Conservation (phyloP, 257 asterid species). For the Solanum virginianum region DNA sequence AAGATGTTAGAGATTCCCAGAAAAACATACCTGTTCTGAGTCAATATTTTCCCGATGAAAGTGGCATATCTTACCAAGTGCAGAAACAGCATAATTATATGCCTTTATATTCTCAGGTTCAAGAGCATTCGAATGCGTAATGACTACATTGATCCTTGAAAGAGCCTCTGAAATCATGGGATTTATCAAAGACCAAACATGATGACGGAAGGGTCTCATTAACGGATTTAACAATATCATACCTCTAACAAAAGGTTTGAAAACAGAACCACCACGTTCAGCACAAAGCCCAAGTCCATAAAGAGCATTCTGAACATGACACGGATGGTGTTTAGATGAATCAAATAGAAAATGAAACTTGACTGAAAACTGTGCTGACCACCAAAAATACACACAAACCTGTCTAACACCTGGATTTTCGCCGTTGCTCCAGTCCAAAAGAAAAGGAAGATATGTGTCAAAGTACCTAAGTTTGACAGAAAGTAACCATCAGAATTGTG, state of each 20-base stretch:
- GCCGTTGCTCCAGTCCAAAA: slow-evolving; percentile 86
- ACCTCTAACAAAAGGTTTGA: slow-evolving; percentile 89
- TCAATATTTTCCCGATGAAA: slow-evolving; percentile 82
- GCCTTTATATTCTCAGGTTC: slow-evolving; percentile 71
- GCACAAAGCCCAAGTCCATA: slow-evolving; percentile 93
- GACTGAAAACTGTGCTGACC: not conserved
- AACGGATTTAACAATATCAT: not conserved
- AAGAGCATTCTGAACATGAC: slow-evolving; percentile 62
- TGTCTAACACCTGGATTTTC: slow-evolving; percentile 78
- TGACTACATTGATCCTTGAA: slow-evolving; percentile 76
- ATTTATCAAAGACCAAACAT: not conserved
- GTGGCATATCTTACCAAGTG: slow-evolving; percentile 35
- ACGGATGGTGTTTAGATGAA: not conserved
- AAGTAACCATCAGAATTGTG: not conserved
- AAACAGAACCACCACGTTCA: slow-evolving; percentile 60
- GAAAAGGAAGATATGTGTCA: slow-evolving; percentile 77
- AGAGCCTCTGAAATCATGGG: slow-evolving; percentile 60
- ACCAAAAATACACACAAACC: slow-evolving; percentile 21
- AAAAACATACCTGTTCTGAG: slow-evolving; percentile 55
- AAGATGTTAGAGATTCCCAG: slow-evolving; percentile 4
- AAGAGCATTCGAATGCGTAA: slow-evolving; percentile 51
- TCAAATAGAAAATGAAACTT: not conserved
- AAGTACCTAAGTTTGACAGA: slow-evolving; percentile 47
- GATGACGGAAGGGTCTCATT: not conserved
- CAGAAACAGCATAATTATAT: slow-evolving; percentile 69